These are phyloP conservation scores for Mycena pura DNA, from an alignment of 768 basidiomycete species.

Conservation along the genomic window DNA sequence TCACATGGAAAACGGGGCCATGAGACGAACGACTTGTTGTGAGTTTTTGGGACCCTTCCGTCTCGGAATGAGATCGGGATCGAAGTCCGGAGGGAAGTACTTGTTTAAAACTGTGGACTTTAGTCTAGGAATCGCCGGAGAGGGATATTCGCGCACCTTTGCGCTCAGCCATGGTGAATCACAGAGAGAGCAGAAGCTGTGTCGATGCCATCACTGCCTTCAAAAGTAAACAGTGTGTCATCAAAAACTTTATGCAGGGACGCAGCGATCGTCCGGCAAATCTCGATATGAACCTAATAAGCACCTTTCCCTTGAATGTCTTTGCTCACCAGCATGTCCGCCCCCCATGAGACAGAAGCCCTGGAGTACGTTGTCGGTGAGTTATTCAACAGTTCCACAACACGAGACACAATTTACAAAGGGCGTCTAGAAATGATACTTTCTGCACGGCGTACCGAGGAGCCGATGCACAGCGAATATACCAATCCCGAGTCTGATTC, in stretches of 20 bases:
- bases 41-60: conserved; percentile 91
- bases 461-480: not conserved
- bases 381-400: not conserved
- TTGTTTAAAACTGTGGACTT: conserved; percentile 81
- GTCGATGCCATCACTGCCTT: not conserved
- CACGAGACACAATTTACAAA: not conserved
- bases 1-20: conserved; percentile 99
- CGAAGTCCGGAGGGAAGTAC: conserved; percentile 98
- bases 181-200: not conserved
- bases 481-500: not conserved
- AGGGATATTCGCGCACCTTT: conserved; percentile 9
- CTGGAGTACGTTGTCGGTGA: conserved; percentile 6
- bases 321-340: too few relatives aligned
- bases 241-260: not conserved
- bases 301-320: too few relatives aligned
- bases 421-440: not conserved
- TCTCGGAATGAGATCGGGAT: conserved; percentile 94
- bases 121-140: not conserved
- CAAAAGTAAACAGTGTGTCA: not conserved
- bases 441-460: not conserved
- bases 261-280: too few relatives aligned
- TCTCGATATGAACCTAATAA: too few relatives aligned
- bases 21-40: conserved; percentile 96
- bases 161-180: conserved; percentile 21
- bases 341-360: too few relatives aligned